Evolutionary conservation across 2,329 filamentous ascomycete species (phyloP), one percentile per base, ranked within the genome.

Genomic region (Diaporthe eres): DNA sequence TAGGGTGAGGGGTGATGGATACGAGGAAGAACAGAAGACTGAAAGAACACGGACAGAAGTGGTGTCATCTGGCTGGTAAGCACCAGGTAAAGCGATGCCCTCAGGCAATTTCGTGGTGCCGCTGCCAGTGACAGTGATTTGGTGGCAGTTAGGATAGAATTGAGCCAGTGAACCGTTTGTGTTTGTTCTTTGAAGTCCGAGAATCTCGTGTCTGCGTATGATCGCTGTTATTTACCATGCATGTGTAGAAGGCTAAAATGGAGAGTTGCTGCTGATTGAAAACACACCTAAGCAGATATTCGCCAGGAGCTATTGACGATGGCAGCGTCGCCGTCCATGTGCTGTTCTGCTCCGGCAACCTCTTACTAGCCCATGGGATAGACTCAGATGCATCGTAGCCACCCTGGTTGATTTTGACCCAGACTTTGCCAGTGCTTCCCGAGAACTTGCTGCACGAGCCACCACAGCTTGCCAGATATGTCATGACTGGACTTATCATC

Each of bases 71-170:
- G 61, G 61, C 61, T 65, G 42, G 25, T 65, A 65, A 49, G 61
- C 61, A 31, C 61, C 61, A 28, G 61, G 61, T 10, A 65, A 49
- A 47, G 61, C 61, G 6, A 65, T 65, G 0, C 61, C 61, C 39
- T 65, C 61, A 4, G 61, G 61, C 6, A 65, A 49, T 12, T 65
- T 65, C 2, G 42, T 65, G 12, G 42, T 65, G 39, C 61, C 61
- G 7, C 42, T 65, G 61, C 61, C 61, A n/a, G 61, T 65, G 61
- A 49, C 61, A 13, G 61, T 65, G 28, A 65, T 65, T 13, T 65
- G 61, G n/a, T 65, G 61, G 39, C 61, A 65, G 4, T 65, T 65
- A 47, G 61, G 61, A 47, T 65, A 65, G 61, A 65, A 65, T 10
- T 65, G 61, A 10, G 61, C 61, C 42, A 65, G 25, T 1, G 61